Evolutionary conservation across 768 basidiomycete genomes (phyloP), one percentile per base, ranked within the genome.

Genomic region (Chiua virens): DNA sequence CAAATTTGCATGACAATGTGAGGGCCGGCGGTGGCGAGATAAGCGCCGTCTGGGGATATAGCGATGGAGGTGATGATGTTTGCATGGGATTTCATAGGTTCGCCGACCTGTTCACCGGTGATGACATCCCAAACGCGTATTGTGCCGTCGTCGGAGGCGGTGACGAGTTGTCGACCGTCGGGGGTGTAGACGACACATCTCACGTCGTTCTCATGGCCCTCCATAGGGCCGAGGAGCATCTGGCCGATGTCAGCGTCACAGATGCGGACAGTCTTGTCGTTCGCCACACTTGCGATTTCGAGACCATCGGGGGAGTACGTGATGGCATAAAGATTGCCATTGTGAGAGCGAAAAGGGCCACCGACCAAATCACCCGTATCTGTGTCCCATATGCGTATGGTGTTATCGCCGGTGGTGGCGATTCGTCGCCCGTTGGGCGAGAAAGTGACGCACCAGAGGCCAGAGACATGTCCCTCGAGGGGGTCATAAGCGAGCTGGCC

Each of bases 241-340:
- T 77, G 74, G 49, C 79, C 79, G 42, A 63, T 62, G 55, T 67
- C 67, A 6, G 67, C 41, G 48, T 69, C 60, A 45, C 69, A 71
- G 44, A 70, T 48, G 50, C 68, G 64, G 23, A 68, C 52, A 2
- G 68, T 64, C 27, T 58, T 61, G 60, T 70, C 69, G 49, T 61
- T 65, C 21, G 69, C 61, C 8, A 59, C 64, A 57, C 61, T 66
- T 39, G 59, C 62, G 53, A 66, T 66, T 38, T 67, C 64, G 60
- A 64, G 64, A 25, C 64, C 62, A 22, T 66, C 64, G 30, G 64
- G 64, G 48, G 56, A 56, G 21, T 53, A 80, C 71, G 82, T 45
- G 79, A 66, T 57, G 51, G 64, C 54, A 45, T 66, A 67, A 8
- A 64, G 62, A 49, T 64, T 66, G 62, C 62, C 62, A 49, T 64